phyloP scores from a whole-genome alignment of 1,284 basidiomycete genomes.

The Austroboletus rostrupii region DNA sequence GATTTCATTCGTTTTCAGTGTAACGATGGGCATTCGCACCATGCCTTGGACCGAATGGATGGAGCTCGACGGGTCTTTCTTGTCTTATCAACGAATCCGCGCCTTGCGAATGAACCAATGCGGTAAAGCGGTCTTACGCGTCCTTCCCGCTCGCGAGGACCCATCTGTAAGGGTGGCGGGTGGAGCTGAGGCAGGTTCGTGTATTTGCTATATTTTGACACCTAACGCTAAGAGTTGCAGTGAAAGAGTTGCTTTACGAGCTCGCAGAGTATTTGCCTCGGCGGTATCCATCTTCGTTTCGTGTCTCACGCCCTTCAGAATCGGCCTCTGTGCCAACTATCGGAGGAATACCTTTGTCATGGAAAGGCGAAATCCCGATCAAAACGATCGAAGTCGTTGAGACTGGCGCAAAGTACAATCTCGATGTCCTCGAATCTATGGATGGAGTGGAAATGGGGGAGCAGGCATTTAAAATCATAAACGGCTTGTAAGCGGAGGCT shows the following conservation, averaged over 20 bases:
- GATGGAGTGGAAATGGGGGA: conserved; percentile 33
- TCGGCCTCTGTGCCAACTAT: conserved; percentile 18
- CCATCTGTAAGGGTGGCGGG: conserved; percentile 48
- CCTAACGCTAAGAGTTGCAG: conserved; percentile 30
- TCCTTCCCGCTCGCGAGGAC: conserved; percentile 39
- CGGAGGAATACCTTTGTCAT: conserved; percentile 39
- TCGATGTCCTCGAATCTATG: conserved; percentile 38
- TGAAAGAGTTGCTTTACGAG: conserved; percentile 63
- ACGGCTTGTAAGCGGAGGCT: conserved; percentile 50
- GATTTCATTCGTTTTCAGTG: conserved; percentile 33
- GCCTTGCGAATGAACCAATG: conserved; percentile 49
- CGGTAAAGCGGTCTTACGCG: conserved; percentile 45
- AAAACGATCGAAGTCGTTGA: conserved; percentile 52
- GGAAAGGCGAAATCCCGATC: conserved; percentile 50
- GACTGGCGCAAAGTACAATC: conserved; percentile 46
- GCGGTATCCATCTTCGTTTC: conserved; percentile 59
- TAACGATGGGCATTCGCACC: conserved; percentile 67
- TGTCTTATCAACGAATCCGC: conserved; percentile 51
- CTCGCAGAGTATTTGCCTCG: conserved; percentile 61
- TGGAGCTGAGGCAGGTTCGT: conserved; percentile 51
- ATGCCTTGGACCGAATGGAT: conserved; percentile 71
- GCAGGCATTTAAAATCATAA: conserved; percentile 61
- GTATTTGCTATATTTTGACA: neutral
- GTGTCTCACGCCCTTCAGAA: conserved; percentile 40
- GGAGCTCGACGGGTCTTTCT: conserved; percentile 60